Evolutionary conservation across 805 yeast genomes (phyloP).

Genomic region (Brettanomyces naardenensis): DNA sequence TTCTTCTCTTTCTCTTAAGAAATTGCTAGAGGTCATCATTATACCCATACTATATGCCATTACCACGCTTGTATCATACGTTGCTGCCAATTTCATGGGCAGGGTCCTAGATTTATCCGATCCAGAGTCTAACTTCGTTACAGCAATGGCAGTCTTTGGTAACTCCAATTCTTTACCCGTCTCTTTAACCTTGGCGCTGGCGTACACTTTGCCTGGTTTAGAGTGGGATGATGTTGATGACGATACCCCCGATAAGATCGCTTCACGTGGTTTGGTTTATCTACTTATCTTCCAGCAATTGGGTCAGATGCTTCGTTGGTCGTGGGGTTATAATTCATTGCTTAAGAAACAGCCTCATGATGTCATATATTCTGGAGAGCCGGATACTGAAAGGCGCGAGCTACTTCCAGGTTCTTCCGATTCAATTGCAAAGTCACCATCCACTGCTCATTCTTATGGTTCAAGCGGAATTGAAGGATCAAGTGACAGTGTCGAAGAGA

Average conservation of each 20-base stretch:
- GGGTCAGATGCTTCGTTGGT: slow-evolving; percentile 79
- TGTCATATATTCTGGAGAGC: slow-evolving; percentile 19
- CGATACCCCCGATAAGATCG: slow-evolving; percentile 62
- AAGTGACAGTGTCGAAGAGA: background rate
- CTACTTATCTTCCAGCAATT: slow-evolving; percentile 72
- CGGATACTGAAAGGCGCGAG: slow-evolving; percentile 6
- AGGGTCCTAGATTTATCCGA: slow-evolving; percentile 49
- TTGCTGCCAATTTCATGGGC: slow-evolving; percentile 52
- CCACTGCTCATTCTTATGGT: slow-evolving; percentile 12
- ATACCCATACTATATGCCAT: slow-evolving; percentile 82
- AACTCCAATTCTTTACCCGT: slow-evolving; percentile 94
- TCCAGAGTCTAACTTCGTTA: slow-evolving; percentile 81
- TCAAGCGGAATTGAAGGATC: slow-evolving; percentile 6
- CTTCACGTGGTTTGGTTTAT: slow-evolving; percentile 71
- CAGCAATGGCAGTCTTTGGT: slow-evolving; percentile 96
- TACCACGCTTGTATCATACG: slow-evolving; percentile 68
- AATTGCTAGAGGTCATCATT: slow-evolving; percentile 69
- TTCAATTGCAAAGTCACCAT: slow-evolving; percentile 11
- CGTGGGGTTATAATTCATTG: slow-evolving; percentile 76
- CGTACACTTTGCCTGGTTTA: slow-evolving; percentile 67
- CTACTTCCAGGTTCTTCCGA: slow-evolving; percentile 1
- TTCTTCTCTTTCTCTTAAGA: slow-evolving; percentile 59
- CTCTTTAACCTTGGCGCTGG: slow-evolving; percentile 72
- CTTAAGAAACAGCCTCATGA: slow-evolving; percentile 41
- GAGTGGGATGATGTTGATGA: slow-evolving; percentile 67